phyloP scores from a whole-genome alignment of 805 yeast genomes.

The Starmerella etchellsii region DNA sequence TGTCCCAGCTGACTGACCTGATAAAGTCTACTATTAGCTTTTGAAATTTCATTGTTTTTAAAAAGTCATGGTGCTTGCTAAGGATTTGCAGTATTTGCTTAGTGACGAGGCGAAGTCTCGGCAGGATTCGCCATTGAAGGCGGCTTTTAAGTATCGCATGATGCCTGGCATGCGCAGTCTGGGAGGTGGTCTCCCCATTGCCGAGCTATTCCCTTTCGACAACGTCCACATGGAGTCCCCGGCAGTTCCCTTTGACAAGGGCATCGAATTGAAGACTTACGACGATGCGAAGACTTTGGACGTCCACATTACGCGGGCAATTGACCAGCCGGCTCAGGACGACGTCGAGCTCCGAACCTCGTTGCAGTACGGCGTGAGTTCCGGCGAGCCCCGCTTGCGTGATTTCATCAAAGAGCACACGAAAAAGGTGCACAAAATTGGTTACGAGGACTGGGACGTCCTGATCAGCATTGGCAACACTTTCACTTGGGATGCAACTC shows the following conservation, averaged over 20 bases:
- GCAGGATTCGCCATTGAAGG: constrained; percentile 65
- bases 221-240: constrained; percentile 47
- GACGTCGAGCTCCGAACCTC: constrained; percentile 64
- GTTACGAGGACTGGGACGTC: constrained; percentile 59
- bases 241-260: constrained; percentile 66
- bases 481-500: constrained; percentile 72
- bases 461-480: constrained; percentile 74
- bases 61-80: constrained; percentile 39
- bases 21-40: no score
- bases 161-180: constrained; percentile 71
- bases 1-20: no score
- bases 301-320: constrained; percentile 26
- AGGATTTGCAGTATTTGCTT: constrained; percentile 61
- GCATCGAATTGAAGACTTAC: constrained; percentile 34
- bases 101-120: constrained; percentile 72
- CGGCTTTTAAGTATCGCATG: constrained; percentile 63
- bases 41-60: no score
- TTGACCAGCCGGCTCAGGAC: constrained; percentile 27
- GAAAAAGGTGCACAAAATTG: constrained; percentile 32
- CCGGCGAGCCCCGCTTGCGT: constrained; percentile 63
- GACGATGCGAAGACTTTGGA: constrained; percentile 22
- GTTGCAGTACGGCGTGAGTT: constrained; percentile 83
- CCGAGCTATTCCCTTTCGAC: constrained; percentile 89
- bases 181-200: constrained; percentile 90
- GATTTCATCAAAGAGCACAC: constrained; percentile 62